Percentiles rank a stretch among this genome's conserved stretches.
phyloP scores from a whole-genome alignment of 225 moss, liverwort and hornwort species.

The Neckera pumila region DNA sequence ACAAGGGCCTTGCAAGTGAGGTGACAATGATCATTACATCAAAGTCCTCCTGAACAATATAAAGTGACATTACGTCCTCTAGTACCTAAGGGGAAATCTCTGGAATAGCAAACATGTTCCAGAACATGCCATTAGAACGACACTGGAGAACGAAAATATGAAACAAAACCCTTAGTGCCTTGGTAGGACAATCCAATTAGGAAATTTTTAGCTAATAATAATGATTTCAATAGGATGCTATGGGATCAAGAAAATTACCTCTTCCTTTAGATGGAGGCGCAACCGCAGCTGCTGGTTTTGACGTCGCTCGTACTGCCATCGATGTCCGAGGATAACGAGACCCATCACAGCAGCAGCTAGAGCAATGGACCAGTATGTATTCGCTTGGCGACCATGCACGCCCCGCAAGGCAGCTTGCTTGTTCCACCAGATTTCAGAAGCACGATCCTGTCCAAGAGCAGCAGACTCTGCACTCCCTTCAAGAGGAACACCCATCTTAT shows the following conservation, averaged over 20 bases:
- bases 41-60: not conserved
- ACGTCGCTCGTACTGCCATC: conserved; percentile 93
- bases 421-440: conserved; percentile 87
- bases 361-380: conserved; percentile 86
- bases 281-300: conserved; percentile 89
- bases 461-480: not conserved
- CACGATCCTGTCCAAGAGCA: conserved; percentile 29
- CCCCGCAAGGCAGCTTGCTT: conserved; percentile 66
- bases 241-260: conserved; percentile 29
- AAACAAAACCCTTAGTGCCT: not conserved
- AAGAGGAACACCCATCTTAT: conserved; percentile 2
- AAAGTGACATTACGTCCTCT: not conserved
- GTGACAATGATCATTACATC: not conserved
- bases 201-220: not conserved
- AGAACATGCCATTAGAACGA: not conserved
- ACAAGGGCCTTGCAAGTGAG: not conserved
- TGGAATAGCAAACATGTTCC: not conserved
- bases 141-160: no score
- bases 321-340: conserved; percentile 85
- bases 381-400: conserved; percentile 68
- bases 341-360: conserved; percentile 97
- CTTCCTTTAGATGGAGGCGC: conserved; percentile 85
- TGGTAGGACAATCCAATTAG: not conserved
- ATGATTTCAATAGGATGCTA: not conserved
- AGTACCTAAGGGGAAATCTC: not conserved